phyloP scores from a whole-genome alignment of 371 early-diverging fungal species.

The Furculomyces boomerangus region DNA sequence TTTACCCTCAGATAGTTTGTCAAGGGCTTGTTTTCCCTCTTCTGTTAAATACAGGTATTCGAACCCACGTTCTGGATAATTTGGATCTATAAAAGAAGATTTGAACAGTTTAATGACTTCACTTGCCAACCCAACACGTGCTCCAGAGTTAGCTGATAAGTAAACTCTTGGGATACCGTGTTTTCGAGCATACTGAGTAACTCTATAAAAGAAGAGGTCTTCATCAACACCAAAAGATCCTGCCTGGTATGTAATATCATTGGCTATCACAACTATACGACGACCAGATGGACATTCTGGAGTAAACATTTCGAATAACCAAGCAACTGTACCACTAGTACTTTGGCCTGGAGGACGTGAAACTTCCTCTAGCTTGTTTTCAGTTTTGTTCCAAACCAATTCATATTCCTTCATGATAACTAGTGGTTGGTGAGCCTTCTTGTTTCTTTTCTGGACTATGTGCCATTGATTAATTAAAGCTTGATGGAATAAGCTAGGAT shows the following conservation, averaged over 20 bases:
- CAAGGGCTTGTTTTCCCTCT: constrained; percentile 43
- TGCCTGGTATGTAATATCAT: constrained; percentile 93
- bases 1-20: constrained; percentile 29
- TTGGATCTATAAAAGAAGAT: constrained; percentile 66
- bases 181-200: constrained; percentile 70
- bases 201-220: constrained; percentile 81
- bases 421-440: constrained; percentile 26
- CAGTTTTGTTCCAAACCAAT: constrained; percentile 69
- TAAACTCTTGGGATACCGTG: constrained; percentile 87
- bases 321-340: constrained; percentile 92
- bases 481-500: constrained; percentile 85
- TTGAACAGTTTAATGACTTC: constrained; percentile 72
- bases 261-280: constrained; percentile 82
- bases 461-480: constrained; percentile 30
- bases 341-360: constrained; percentile 79
- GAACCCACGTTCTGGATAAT: constrained; percentile 70
- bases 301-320: constrained; percentile 73
- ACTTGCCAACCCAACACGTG: constrained; percentile 95
- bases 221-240: constrained; percentile 96
- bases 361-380: constrained; percentile 46
- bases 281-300: constrained; percentile 90
- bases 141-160: constrained; percentile 97
- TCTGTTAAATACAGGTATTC: constrained; percentile 80
- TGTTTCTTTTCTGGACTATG: constrained; percentile 9
- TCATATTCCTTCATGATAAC: constrained; percentile 62